Evolutionary conservation across 2,329 filamentous ascomycete species (phyloP).

Genomic region (Fusarium sp.): DNA sequence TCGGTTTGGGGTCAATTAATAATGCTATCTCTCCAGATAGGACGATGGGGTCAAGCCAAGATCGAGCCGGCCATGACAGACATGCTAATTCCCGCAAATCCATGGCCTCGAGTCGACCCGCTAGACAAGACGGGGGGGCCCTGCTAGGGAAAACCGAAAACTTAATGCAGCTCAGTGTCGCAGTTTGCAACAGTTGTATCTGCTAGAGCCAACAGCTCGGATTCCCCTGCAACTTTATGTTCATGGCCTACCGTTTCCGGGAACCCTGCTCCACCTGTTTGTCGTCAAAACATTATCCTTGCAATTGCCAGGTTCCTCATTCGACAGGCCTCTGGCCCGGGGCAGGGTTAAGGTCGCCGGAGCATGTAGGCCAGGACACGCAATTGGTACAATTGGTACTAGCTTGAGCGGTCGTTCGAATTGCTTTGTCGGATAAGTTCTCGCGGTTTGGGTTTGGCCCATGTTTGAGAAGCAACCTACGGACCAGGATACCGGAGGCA

Average conservation of each 20-base stretch:
- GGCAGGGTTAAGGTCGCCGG: no score
- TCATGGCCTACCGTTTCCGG: slow-evolving; percentile 4
- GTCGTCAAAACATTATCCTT: slow-evolving; percentile 2
- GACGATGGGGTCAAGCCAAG: background rate
- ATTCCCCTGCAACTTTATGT: slow-evolving; percentile 1
- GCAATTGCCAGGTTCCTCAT: background rate
- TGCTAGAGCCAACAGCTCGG: slow-evolving; percentile 30
- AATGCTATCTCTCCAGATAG: no score
- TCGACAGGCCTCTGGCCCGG: background rate
- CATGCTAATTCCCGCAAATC: slow-evolving; percentile 20
- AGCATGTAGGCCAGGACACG: slow-evolving; percentile 1
- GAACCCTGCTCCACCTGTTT: slow-evolving; percentile 6
- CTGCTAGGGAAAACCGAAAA: background rate
- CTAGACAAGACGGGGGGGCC: background rate
- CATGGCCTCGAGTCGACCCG: background rate
- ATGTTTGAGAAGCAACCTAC: background rate
- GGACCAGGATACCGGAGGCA: background rate
- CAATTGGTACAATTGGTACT: background rate
- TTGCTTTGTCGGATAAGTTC: background rate
- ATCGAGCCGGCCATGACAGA: background rate
- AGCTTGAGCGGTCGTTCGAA: slow-evolving; percentile 16
- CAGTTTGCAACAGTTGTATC: background rate
- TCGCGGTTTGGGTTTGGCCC: no score
- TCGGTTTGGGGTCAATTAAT: slow-evolving; percentile 1
- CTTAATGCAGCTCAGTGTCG: slow-evolving; percentile 3